Conservation (phyloP, 2,329 filamentous ascomycete genomes). For the Orbilia javanica region DNA sequence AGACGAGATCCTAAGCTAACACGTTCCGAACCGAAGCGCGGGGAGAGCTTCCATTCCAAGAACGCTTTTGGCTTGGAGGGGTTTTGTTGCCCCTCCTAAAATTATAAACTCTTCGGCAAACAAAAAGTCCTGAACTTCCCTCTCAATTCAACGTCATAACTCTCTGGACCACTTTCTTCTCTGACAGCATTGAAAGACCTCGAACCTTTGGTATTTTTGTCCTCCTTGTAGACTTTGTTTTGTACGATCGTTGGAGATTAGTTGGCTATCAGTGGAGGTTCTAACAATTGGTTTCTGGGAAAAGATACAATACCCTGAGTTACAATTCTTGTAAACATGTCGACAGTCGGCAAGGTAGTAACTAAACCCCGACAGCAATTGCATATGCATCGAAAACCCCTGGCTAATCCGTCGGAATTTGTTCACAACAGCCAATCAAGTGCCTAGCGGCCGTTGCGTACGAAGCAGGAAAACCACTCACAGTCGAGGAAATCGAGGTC, state of each 20-base stretch:
- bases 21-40: conserved; percentile 55
- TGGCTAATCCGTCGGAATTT: conserved; percentile 13
- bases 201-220: neutral
- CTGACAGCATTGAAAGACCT: conserved; percentile 8
- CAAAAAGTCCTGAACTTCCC: conserved; percentile 13
- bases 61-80: conserved; percentile 32
- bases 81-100: conserved; percentile 48
- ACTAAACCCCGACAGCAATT: conserved; percentile 17
- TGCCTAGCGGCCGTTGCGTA: conserved; percentile 98
- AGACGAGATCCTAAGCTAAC: conserved; percentile 16
- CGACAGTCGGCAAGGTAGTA: conserved; percentile 70
- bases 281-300: conserved; percentile 24
- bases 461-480: conserved; percentile 91
- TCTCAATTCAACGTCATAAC: conserved; percentile 22
- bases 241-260: no score
- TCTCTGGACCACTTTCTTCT: conserved; percentile 1
- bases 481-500: conserved; percentile 92
- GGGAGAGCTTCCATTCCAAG: conserved; percentile 21
- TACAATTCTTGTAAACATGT: conserved; percentile 59
- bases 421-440: conserved; percentile 79
- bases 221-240: neutral
- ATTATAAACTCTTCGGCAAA: conserved; percentile 43
- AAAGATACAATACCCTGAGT: conserved; percentile 10
- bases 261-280: neutral
- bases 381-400: neutral